A percentile compares a stretch with the other conserved stretches of the same genome.
Evolutionary conservation across 257 asterid species (phyloP).

Genomic region (Solanum pennellii): DNA sequence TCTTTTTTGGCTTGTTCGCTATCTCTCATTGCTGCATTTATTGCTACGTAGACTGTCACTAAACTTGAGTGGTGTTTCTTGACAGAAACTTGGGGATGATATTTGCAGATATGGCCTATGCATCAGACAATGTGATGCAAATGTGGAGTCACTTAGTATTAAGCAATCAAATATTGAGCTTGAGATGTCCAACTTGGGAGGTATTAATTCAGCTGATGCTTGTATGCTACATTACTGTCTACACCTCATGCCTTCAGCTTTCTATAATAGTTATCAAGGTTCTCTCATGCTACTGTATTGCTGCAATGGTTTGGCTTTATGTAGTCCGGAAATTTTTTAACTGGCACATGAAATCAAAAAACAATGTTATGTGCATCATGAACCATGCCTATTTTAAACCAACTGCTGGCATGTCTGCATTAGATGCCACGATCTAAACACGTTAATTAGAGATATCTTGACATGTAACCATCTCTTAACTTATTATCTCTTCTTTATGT

Average conservation of each 20-base stretch:
- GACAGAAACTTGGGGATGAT: constrained; percentile 33
- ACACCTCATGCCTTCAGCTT: not conserved
- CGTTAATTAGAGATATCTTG: not conserved
- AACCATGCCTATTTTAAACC: not conserved
- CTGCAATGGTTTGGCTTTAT: not conserved
- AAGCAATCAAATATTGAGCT: not conserved
- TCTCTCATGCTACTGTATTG: not conserved
- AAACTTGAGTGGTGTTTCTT: not conserved
- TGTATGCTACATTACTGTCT: not conserved
- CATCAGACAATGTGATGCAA: not conserved
- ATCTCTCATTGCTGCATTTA: not conserved
- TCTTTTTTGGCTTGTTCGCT: not conserved
- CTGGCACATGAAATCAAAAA: not conserved
- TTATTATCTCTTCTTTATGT: not conserved
- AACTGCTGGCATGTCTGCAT: not conserved
- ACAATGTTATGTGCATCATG: not conserved
- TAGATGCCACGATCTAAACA: not conserved
- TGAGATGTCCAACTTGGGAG: constrained; percentile 29
- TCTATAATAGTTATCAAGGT: not conserved
- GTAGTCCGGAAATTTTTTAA: not conserved
- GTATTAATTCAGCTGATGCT: constrained; percentile 10
- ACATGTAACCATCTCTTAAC: not conserved
- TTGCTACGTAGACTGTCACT: not conserved
- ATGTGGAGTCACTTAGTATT: not conserved
- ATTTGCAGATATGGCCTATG: constrained; percentile 4